A percentile compares a stretch with the other conserved stretches of the same genome.
phyloP scores from a whole-genome alignment of 345 rosid species.

The Eucalyptus victrix region DNA sequence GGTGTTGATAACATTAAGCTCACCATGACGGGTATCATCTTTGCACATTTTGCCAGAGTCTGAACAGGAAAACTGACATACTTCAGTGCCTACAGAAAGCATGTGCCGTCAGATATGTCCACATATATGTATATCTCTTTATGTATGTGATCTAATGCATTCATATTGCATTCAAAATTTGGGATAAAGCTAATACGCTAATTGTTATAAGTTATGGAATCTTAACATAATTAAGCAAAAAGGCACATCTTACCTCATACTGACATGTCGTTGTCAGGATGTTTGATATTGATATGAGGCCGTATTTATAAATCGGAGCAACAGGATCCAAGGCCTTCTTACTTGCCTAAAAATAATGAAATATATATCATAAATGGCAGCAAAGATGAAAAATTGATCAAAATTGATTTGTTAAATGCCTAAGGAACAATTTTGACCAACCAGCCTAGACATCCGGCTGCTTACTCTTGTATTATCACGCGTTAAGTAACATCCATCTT shows the following conservation, averaged over 20 bases:
- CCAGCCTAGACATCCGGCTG: neutral
- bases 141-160: neutral
- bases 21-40: conserved; percentile 99
- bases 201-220: neutral
- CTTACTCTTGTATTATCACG: neutral
- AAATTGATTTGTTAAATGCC: neutral
- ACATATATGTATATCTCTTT: neutral
- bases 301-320: conserved; percentile 83
- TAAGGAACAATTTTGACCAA: neutral
- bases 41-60: conserved; percentile 92
- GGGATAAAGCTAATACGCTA: neutral
- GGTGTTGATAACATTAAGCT: conserved; percentile 2
- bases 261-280: conserved; percentile 92
- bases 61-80: conserved; percentile 96
- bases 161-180: neutral
- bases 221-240: neutral
- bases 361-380: neutral
- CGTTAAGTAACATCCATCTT: neutral
- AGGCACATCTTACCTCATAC: conserved; percentile 53
- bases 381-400: neutral
- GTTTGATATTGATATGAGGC: conserved; percentile 64
- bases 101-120: neutral
- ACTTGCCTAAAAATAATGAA: conserved; percentile 43
- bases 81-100: conserved; percentile 67
- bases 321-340: conserved; percentile 78